Base-by-base conservation (phyloP, 116 monocot genomes). In the Thalassia testudinum region DNA sequence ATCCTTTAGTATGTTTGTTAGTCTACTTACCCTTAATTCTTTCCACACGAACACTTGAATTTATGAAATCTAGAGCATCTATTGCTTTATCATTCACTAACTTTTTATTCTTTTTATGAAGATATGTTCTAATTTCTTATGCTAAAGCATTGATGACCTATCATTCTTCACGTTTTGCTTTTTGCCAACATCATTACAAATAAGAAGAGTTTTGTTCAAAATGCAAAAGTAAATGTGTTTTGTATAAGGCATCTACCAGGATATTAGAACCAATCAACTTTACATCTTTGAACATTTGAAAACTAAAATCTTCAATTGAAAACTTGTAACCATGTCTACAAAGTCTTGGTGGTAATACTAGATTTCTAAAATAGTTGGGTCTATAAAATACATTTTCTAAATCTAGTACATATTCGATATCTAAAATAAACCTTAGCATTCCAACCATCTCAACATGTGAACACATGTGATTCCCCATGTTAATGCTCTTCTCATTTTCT, bases 1-100 rank as follows among this genome's bases (percentile, higher is more conserved):
- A 52, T 59, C 59, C 52, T 52, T 58, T 44, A 44, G 17, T 16
- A 44, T 44, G 44, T 44, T 44, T 44, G 44, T 44, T 16, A 16
- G 44, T 44, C 1, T 44, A 13, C 15, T 44, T 44, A 17, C 44
- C 44, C 15, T 44, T 44, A 44, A 44, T 44, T 1, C 44, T 7
- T 17, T 16, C 44, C 44, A 44, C 15, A 44, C 44, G 15, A 16
- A 44, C 44, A 44, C 18, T 44, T 14, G 18, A 44, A 44, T 71
- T 18, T 0, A 6, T 71, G 22, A 71, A 64, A 30, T 59, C 59
- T 2, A 44, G 44, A 44, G 44, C 18, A 44, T 16, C 15, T 7
- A 44, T 44, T 44, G 15, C 44, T 44, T 13, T 16, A 44, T 44
- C 44, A 44, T 44, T 44, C 44, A 44, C 44, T 44, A 44, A 44